Base-by-base conservation (phyloP, 371 early-diverging fungal species). In the Dentiscutata heterogama region DNA sequence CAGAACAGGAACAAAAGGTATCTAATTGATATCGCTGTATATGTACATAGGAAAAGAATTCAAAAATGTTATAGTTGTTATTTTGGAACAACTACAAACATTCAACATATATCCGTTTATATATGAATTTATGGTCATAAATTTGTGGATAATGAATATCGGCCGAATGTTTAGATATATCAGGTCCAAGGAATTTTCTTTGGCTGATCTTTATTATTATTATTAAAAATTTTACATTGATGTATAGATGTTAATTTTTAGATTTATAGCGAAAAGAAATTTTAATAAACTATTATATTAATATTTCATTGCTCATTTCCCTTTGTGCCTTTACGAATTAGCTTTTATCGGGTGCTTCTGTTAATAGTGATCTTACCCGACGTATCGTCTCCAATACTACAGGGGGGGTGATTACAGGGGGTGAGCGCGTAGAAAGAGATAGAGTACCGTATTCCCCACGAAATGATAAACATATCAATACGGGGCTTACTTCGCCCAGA, bases 1-100 rank as follows among this genome's bases (percentile, higher is more conserved):
- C 94, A 31, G 93, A 92, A 60, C 88, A 89, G 73, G 95, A 95
- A 85, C 88, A 91, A 70, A 92, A 93, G 90, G 92, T 94, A 88
- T 83, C 64, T 54, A 39, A 60, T 31, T 65, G 35, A 18, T 31
- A 29, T 18, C 31, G 2, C 35, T 50, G 14, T 70, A 11, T 67
- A 3, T 42, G 35, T n/a, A 18, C 6, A 65, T 2, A 22, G 39
- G 46, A 39, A 39, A 68, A 8, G 8, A 35, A 18, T 70, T 70
- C n/a, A n/a, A 22, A 42, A 70, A 70, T 10, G 46, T 46, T 46
- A 10, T 46, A 46, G 46, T 46, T 46, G 46, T 46, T 46, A 10
- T 46, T 46, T 46, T 46, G 46, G 10, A 46, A 46, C 35, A 46
- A 46, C 46, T 10, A 46, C 46, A 46, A 46, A 46, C 46, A 46